A percentile compares a stretch with the other conserved stretches of the same genome.
These are phyloP conservation scores for Nigrospora osmanthi DNA, from an alignment of 2,329 filamentous ascomycete species.

Conservation along the genomic window DNA sequence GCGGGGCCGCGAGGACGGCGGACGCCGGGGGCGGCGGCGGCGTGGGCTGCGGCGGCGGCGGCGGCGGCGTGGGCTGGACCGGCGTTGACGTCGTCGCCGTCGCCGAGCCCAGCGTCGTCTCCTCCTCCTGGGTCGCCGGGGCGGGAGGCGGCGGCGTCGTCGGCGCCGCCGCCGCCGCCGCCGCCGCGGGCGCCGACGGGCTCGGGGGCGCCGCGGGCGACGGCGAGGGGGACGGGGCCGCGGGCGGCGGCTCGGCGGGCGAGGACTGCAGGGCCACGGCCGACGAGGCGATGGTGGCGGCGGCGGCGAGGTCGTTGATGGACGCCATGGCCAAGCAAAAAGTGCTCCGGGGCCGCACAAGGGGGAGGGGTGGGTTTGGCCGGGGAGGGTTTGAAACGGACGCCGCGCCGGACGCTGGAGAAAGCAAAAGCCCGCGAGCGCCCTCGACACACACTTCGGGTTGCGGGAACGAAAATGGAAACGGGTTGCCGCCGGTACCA, in stretches of 20 bases:
- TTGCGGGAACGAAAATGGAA: no score
- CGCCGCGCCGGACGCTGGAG: no score
- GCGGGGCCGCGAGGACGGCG: constrained; percentile 17
- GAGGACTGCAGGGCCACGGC: constrained; percentile 18
- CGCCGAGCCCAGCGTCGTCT: constrained; percentile 1
- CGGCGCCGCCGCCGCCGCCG: no score
- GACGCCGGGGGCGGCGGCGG: constrained; percentile 2
- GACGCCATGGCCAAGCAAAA: constrained; percentile 27
- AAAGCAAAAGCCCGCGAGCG: no score
- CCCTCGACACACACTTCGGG: no score
- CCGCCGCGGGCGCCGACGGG: background rate
- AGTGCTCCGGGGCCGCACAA: no score
- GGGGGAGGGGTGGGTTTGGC: no score
- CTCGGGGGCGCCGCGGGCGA: constrained; percentile 3
- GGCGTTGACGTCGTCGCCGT: background rate
- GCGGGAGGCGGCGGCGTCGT: background rate
- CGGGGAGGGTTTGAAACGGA: no score
- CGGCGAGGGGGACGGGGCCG: constrained; percentile 8
- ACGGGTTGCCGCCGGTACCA: no score
- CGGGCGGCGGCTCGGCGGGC: constrained; percentile 6
- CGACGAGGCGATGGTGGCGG: constrained; percentile 36
- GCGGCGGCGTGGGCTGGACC: background rate
- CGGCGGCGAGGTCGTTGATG: constrained; percentile 41
- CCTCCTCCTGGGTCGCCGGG: background rate
- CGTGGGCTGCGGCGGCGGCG: constrained; percentile 1